Conservation (phyloP, 768 basidiomycete species). For the Favolaschia claudopus region DNA sequence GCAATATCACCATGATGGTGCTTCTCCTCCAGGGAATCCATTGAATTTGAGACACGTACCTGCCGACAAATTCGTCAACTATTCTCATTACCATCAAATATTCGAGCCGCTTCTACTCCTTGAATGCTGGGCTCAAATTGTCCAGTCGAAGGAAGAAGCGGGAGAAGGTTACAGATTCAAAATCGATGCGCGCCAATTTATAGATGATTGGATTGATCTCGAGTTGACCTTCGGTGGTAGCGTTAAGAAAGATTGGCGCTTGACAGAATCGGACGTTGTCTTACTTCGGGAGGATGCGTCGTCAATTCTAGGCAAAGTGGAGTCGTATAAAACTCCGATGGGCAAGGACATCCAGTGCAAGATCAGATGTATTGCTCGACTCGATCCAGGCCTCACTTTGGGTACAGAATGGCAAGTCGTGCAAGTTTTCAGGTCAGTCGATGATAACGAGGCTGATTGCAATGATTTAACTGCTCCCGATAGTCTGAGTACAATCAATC, state of each 20-base stretch:
- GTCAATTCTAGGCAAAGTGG: conserved; percentile 75
- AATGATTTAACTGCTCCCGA: conserved; percentile 6
- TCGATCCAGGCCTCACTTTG: conserved; percentile 69
- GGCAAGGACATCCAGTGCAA: conserved; percentile 18
- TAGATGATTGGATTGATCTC: conserved; percentile 85
- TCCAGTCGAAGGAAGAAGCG: conserved; percentile 75
- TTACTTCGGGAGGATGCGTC: conserved; percentile 68
- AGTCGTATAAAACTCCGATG: conserved; percentile 24
- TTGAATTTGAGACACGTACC: conserved; percentile 58
- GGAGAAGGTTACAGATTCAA: conserved; percentile 65
- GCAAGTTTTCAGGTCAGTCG: conserved; percentile 81
- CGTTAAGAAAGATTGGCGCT: conserved; percentile 73
- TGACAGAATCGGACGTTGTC: conserved; percentile 88
- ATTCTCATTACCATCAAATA: conserved; percentile 71
- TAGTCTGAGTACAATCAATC: conserved; percentile 91
- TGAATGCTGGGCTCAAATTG: conserved; percentile 92
- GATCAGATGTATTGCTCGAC: conserved; percentile 18
- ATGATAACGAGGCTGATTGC: neutral
- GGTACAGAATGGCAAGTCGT: conserved; percentile 75
- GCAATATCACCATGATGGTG: conserved; percentile 77
- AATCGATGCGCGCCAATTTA: conserved; percentile 72
- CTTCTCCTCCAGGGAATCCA: conserved; percentile 65
- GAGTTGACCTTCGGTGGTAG: conserved; percentile 67
- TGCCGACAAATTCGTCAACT: conserved; percentile 64
- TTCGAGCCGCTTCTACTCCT: conserved; percentile 88